Base-by-base conservation (phyloP, 2,329 filamentous ascomycete genomes). In the Aspergillus floridensis region DNA sequence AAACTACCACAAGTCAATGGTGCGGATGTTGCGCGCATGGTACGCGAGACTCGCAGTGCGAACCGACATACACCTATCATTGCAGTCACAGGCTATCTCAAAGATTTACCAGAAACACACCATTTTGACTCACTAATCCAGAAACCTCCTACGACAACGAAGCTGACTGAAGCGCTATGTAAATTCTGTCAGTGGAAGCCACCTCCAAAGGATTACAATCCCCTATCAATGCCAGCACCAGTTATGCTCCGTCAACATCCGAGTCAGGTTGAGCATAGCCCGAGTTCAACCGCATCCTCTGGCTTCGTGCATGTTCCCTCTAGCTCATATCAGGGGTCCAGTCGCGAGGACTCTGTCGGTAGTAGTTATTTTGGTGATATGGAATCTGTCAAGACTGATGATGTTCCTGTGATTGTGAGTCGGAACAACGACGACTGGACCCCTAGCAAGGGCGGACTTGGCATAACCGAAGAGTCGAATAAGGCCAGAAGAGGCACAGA, bases 21-120 rank as follows among this genome's bases (percentile, higher is more conserved):
- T 24, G 90, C 92, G 12, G 95, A 99, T 72, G 91, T 99, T 58
- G 93, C 95, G 53, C 89, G 95, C 35, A 99, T 99, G 95, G 92
- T 99, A 66, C 88, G 95, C 51, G 93, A 98, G 72, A 97, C 93
- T 1, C 95, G 93, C 79, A 97, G 97, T 73, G 87, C 91, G 59
- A 99, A 99, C 72, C 90, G 91, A 0, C 88, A 95, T 67, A 99
- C 95, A 0, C 95, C 95, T 0, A 96, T 99, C 62, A 92, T 99
- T 58, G 93, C 92, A 51, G 93, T 99, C 35, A 99, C 95, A 3
- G 93, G 95, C 6, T 99, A 99, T 74, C 81, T 99, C n/a, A 98
- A 98, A 73, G 95, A 99, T 71, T 82, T 99, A 2, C 93, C 95
- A 66, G 92, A 93, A 60, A 91, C 92, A 3, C 93, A 99, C 76